phyloP scores from a whole-genome alignment of 306 rosid species.

The Corylus heterophylla region DNA sequence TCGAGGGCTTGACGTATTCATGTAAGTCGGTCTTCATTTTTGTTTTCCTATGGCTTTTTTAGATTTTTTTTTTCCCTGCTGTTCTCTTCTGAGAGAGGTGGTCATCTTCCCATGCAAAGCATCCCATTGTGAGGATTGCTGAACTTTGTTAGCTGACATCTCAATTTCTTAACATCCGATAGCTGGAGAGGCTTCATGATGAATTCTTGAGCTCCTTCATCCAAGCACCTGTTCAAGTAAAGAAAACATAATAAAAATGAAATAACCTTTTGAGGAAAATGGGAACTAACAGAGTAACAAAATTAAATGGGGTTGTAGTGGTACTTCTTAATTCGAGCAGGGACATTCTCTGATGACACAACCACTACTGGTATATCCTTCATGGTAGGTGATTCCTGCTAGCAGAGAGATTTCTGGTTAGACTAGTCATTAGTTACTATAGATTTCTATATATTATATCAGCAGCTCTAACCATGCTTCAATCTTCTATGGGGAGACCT shows the following conservation, averaged over 20 bases:
- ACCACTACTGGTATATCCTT: conserved; percentile 33
- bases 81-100: neutral
- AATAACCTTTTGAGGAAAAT: neutral
- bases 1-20: neutral
- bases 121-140: conserved; percentile 21
- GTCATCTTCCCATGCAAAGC: conserved; percentile 23
- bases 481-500: neutral
- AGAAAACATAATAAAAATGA: neutral
- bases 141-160: conserved; percentile 9
- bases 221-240: conserved; percentile 30
- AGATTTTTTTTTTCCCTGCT: neutral
- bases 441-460: neutral
- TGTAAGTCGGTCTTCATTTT: neutral
- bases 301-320: neutral
- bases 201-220: conserved; percentile 41
- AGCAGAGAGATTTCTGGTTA: neutral
- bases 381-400: conserved; percentile 36
- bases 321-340: conserved; percentile 30
- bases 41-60: neutral
- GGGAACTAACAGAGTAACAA: neutral
- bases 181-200: conserved; percentile 33
- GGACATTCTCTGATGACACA: conserved; percentile 32
- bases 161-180: conserved; percentile 25
- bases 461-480: neutral
- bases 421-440: neutral